These are phyloP conservation scores for Hymenoscyphus infarciens DNA, from an alignment of 2,329 filamentous ascomycete genomes.

Conservation along the genomic window DNA sequence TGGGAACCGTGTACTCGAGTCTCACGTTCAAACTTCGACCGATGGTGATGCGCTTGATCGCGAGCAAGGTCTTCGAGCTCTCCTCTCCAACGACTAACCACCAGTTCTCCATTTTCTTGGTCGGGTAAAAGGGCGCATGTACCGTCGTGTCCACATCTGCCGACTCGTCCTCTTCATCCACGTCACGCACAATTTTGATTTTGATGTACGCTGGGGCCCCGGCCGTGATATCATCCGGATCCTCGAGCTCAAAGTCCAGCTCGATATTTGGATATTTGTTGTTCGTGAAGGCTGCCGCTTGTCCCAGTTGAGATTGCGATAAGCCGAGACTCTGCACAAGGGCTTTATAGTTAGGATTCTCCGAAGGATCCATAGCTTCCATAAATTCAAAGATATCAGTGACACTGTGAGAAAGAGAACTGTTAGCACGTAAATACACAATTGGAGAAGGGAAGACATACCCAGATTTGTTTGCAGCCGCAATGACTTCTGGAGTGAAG, in stretches of 20 bases:
- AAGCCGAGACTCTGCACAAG: constrained; percentile 77
- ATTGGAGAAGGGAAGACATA: constrained; percentile 43
- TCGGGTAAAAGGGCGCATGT: constrained; percentile 92
- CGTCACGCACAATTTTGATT: constrained; percentile 79
- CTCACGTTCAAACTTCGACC: constrained; percentile 71
- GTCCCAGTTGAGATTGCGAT: constrained; percentile 74
- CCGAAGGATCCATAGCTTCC: constrained; percentile 95
- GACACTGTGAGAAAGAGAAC: constrained; percentile 51
- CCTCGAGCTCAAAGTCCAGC: constrained; percentile 81
- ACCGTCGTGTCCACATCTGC: constrained; percentile 76
- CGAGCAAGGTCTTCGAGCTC: constrained; percentile 78
- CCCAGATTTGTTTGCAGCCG: constrained; percentile 75
- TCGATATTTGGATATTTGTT: constrained; percentile 94
- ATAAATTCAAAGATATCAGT: constrained; percentile 97
- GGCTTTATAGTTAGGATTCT: constrained; percentile 76
- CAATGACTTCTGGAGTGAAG: constrained; percentile 79
- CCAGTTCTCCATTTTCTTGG: constrained; percentile 94
- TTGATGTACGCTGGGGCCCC: constrained; percentile 79
- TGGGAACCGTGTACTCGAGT: constrained; percentile 85
- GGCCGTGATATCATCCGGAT: constrained; percentile 74
- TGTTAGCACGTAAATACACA: constrained; percentile 34
- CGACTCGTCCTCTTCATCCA: constrained; percentile 65
- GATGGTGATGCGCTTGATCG: constrained; percentile 92
- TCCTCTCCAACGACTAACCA: constrained; percentile 97
- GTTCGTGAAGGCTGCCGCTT: constrained; percentile 95